These are phyloP conservation scores for Gossypium herbaceum DNA, from an alignment of 345 rosid genomes.

Conservation along the genomic window DNA sequence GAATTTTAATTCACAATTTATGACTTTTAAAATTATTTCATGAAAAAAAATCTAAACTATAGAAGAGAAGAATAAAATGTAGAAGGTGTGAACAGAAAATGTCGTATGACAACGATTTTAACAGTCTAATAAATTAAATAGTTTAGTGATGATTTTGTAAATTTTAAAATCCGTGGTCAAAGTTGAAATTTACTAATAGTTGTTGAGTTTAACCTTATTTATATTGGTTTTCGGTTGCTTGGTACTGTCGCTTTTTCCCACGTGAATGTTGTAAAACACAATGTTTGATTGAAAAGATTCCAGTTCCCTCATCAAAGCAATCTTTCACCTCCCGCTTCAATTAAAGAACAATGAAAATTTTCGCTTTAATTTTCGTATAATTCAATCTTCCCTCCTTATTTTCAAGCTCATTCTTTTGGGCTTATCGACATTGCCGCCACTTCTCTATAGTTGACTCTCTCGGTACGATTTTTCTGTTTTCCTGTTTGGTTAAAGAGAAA, in stretches of 20 bases:
- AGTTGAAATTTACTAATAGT: too few species aligned
- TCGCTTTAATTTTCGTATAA: neutral
- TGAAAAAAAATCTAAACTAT: too few species aligned
- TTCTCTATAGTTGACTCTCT: neutral
- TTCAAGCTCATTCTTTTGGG: constrained; percentile 1
- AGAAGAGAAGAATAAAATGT: fast-evolving
- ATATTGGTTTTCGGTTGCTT: neutral
- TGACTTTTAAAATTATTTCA: too few species aligned
- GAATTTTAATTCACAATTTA: too few species aligned
- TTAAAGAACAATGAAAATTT: neutral
- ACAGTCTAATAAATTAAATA: too few species aligned
- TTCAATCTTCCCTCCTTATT: neutral
- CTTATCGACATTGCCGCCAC: neutral
- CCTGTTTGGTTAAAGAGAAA: constrained; percentile 13
- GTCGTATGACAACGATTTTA: too few species aligned
- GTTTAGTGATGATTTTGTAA: too few species aligned
- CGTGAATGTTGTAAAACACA: neutral
- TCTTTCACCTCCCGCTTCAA: constrained; percentile 17
- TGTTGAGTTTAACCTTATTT: too few species aligned
- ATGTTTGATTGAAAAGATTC: constrained; percentile 10
- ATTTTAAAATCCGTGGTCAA: too few species aligned
- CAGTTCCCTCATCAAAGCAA: constrained; percentile 21
- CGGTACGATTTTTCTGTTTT: constrained; percentile 11
- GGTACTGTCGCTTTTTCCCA: neutral
- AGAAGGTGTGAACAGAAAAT: fast-evolving